Conservation (phyloP, 208 protist species). For the Ichthyophonus hoferi region DNA sequence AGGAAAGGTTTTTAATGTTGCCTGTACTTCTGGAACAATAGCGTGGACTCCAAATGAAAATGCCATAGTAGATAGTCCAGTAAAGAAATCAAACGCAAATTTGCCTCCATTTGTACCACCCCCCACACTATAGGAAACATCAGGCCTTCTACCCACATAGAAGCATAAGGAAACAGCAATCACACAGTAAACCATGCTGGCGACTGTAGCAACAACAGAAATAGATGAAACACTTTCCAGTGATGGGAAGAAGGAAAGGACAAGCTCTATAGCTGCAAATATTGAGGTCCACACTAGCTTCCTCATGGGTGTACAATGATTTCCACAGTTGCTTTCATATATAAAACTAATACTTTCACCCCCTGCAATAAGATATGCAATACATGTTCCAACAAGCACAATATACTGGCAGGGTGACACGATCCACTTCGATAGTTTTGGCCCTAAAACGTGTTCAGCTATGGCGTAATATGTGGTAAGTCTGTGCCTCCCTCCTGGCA, state of each 20-base stretch:
- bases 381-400: not conserved
- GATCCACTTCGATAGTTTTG: not conserved
- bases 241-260: not conserved
- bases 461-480: too few species aligned
- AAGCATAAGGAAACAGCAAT: slow-evolving; percentile 3
- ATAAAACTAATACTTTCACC: not conserved
- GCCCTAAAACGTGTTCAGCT: not conserved
- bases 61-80: slow-evolving; percentile 7
- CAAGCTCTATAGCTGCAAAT: not conserved
- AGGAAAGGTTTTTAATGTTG: too few species aligned
- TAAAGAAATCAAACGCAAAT: not conserved
- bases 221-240: not conserved
- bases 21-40: slow-evolving; percentile 6
- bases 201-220: not conserved
- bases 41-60: slow-evolving; percentile 9
- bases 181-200: not conserved
- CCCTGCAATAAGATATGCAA: slow-evolving; percentile 6
- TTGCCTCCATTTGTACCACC: not conserved
- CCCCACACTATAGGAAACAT: not conserved
- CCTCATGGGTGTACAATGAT: too few species aligned
- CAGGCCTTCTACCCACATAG: not conserved
- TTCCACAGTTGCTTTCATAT: not conserved
- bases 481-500: too few species aligned
- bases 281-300: not conserved
- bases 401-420: not conserved